Base-by-base conservation (phyloP, 2,329 filamentous ascomycete species). In the Magnaporthiopsis poae region DNA sequence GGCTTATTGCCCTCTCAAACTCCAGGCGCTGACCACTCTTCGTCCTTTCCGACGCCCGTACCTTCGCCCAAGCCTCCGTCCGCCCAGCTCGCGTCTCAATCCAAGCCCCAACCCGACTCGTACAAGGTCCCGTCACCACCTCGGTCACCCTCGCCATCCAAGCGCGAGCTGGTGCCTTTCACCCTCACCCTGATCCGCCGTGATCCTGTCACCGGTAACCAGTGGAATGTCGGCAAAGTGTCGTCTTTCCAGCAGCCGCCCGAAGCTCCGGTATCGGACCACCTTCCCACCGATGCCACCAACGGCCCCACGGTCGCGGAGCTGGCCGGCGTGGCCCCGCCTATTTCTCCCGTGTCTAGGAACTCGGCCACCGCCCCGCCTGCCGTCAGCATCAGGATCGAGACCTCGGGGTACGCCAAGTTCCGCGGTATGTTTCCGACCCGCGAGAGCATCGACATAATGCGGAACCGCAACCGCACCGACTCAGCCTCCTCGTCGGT, bases 201-300 rank as follows among this genome's bases (percentile, higher is more conserved):
- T 69, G 88, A 92, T 73, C 88, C 88, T 0, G 80, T 83, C 29
- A 85, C 87, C 11, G 86, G 86, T 9, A 81, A 81, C 66, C 90
- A 92, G 74, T 92, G 89, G 89, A 92, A 92, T 72, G 83, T 92
- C 15, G 90, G 87, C 29, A 86, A 82, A 66, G 82, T 92, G 63
- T 82, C 81, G 1, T 86, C 83, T 0, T 81, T 81, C 67, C 82
- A 85, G 69, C 74, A 39, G 1, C 21, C 46, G 4, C 21, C 46
- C 5, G 46, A 64, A 35, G 27, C 52, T 11, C 63, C 59, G 36
- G 35, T 35, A 29, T 27, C 63, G 5, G 35, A 29, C n/a, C 27
- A 27, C 31, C 29, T 29, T 35, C 9, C 46, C 25, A 9, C 29
- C 5, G 63, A 64, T 13, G 29, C 46, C 9, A 46, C 52, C 25